Evolutionary conservation across 2,329 filamentous ascomycete species (phyloP).

Genomic region (Cadophora malorum): DNA sequence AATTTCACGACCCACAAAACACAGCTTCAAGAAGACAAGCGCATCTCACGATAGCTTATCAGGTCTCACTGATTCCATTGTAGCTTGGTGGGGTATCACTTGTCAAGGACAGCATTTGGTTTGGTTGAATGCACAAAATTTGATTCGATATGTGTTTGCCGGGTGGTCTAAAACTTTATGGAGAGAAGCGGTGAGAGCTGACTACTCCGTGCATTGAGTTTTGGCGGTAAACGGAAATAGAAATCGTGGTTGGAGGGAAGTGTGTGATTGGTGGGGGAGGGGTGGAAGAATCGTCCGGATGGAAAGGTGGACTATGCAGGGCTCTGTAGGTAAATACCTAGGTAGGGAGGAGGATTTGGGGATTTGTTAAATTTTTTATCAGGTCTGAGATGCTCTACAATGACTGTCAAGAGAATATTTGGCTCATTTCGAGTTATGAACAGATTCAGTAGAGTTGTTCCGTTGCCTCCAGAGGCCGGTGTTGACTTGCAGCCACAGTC

Average conservation of each 20-base stretch:
- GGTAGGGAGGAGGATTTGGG: background rate
- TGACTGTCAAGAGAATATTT: background rate
- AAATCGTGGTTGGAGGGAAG: conserved; percentile 19
- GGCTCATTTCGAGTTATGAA: background rate
- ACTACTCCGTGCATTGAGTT: background rate
- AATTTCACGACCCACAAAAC: conserved; percentile 1
- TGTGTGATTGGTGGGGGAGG: conserved; percentile 16
- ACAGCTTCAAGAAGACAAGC: conserved; percentile 10
- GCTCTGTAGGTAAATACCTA: background rate
- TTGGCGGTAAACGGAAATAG: conserved; percentile 31
- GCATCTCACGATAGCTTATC: conserved; percentile 35
- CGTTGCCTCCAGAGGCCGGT: background rate
- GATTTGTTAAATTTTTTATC: background rate
- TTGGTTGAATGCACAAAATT: background rate
- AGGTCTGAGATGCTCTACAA: background rate
- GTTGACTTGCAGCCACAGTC: background rate
- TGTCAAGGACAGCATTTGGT: background rate
- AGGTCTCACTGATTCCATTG: conserved; percentile 27
- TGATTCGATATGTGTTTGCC: conserved; percentile 2
- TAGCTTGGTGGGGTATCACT: conserved; percentile 26
- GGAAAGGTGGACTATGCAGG: background rate
- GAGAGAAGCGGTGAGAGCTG: conserved; percentile 21
- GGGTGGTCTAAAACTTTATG: background rate
- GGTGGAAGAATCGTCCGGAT: conserved; percentile 3
- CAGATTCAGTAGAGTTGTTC: background rate